Base-by-base conservation (phyloP, 164 flowering plant genomes). In the Sextonia rubra region DNA sequence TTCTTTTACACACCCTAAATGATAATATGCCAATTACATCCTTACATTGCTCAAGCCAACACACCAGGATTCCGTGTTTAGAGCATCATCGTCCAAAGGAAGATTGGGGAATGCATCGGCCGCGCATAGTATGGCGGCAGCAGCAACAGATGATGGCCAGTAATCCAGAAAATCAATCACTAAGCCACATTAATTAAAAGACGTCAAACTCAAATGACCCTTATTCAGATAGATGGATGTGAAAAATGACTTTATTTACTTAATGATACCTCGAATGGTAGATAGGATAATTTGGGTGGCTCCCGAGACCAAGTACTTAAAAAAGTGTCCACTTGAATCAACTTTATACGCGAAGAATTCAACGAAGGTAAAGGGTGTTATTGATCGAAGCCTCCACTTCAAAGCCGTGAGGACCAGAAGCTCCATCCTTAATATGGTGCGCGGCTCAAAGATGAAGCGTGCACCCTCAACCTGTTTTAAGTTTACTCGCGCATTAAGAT, bases 71-170 rank as follows among this genome's bases (percentile, higher is more conserved):
- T 80, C 89, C 2, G 89, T 92, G 69, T 79, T 80, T 48, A 83
- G 92, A 11, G 90, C 87, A 74, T 82, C 87, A 74, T 82, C 82
- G n/a, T 80, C 75, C 69, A 81, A 71, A 18, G 91, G 83, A 71
- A 91, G 76, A 52, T 78, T 78, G 29, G 97, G 92, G 47, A 87
- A 76, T 66, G 85, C 92, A 72, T 81, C 84, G 25, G 92, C 88
- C 27, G 97, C 97, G 69, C 85, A 85, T 4, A 94, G 88, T 55
- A 89, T 80, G n/a, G 95, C 87, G 18, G 95, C 90, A 17, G 92
- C 97, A 47, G 97, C 99, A 52, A 90, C 83, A 81, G 91, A 84
- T 20, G 99, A 94, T 68, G 99, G 95, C 85, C 86, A 65, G 69
- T 85, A 88, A 68, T 86, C 93, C 29, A 91, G 69, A 76, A 94